Percentiles rank a stretch among this genome's conserved stretches.
phyloP scores from a whole-genome alignment of 2,329 filamentous ascomycete species.

The Pestalotiopsis sp. region DNA sequence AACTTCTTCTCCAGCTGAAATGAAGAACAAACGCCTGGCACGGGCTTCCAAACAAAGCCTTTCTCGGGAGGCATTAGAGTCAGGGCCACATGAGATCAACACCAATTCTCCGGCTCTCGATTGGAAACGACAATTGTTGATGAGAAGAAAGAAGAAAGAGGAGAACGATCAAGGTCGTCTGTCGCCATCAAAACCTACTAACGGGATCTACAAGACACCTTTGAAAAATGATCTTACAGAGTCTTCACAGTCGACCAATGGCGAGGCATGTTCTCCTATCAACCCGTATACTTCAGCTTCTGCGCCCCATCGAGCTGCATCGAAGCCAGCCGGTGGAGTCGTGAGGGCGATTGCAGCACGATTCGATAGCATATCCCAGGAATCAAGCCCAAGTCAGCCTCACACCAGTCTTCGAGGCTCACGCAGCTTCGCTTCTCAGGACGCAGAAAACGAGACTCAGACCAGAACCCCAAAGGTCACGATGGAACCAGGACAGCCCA shows the following conservation, averaged over 20 bases:
- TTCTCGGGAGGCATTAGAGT: constrained; percentile 19
- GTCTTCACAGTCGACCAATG: constrained; percentile 8
- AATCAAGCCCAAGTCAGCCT: constrained; percentile 21
- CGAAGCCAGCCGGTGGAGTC: constrained; percentile 30
- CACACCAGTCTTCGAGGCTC: constrained; percentile 19
- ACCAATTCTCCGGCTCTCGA: constrained; percentile 16
- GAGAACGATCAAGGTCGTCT: constrained; percentile 16
- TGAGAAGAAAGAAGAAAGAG: constrained; percentile 14
- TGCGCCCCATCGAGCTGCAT: constrained; percentile 23
- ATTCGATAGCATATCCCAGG: constrained; percentile 44
- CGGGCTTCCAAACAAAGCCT: constrained; percentile 17
- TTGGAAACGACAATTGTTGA: constrained; percentile 20
- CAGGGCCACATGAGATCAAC: background rate
- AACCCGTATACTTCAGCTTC: constrained; percentile 13
- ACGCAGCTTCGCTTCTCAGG: constrained; percentile 24
- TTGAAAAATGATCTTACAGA: background rate
- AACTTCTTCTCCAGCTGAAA: constrained; percentile 23
- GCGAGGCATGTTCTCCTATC: constrained; percentile 10
- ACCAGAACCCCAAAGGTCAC: background rate
- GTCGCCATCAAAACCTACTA: constrained; percentile 19
- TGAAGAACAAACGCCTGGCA: constrained; percentile 26
- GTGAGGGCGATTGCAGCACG: constrained; percentile 56
- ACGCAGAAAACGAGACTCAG: constrained; percentile 21
- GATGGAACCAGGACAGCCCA: background rate
- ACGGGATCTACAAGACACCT: constrained; percentile 17